Percentiles rank a stretch among this genome's conserved stretches.
These are phyloP conservation scores for Hypoxylon cercidicola DNA, from an alignment of 495 filamentous ascomycete genomes.

Conservation along the genomic window DNA sequence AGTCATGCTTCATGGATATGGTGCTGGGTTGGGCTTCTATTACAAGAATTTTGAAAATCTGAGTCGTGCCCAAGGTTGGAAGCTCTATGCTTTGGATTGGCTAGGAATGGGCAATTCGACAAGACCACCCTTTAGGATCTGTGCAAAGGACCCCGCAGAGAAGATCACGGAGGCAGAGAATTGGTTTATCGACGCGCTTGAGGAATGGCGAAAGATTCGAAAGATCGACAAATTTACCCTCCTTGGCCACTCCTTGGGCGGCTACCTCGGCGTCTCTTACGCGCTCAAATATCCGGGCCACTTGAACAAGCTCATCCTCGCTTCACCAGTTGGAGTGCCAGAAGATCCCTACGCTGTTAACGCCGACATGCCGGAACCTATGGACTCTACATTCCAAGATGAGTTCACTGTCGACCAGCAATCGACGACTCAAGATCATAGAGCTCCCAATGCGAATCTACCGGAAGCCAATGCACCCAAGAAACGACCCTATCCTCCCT, in stretches of 20 bases:
- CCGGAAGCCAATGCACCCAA: slow-evolving; percentile 41
- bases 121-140: slow-evolving; percentile 83
- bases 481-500: slow-evolving; percentile 75
- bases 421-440: slow-evolving; percentile 58
- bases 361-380: slow-evolving; percentile 80
- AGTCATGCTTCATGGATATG: slow-evolving; percentile 98
- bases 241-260: slow-evolving; percentile 91
- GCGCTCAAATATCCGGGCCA: slow-evolving; percentile 94
- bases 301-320: slow-evolving; percentile 94
- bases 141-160: slow-evolving; percentile 79
- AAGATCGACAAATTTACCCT: slow-evolving; percentile 94
- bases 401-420: slow-evolving; percentile 82
- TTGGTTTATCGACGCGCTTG: slow-evolving; percentile 95
- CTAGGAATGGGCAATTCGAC: slow-evolving; percentile 93
- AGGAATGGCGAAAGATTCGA: slow-evolving; percentile 90
- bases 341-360: slow-evolving; percentile 92
- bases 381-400: slow-evolving; percentile 71
- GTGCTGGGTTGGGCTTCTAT: slow-evolving; percentile 94
- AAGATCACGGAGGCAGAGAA: slow-evolving; percentile 92
- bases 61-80: slow-evolving; percentile 81
- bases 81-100: slow-evolving; percentile 89
- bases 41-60: slow-evolving; percentile 96
- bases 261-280: slow-evolving; percentile 94
- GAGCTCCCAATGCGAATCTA: slow-evolving; percentile 34
- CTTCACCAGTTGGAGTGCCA: slow-evolving; percentile 92